Evolutionary conservation across 768 basidiomycete genomes (phyloP), one percentile per base, ranked within the genome.

Genomic region (Lactifluus echinatus): DNA sequence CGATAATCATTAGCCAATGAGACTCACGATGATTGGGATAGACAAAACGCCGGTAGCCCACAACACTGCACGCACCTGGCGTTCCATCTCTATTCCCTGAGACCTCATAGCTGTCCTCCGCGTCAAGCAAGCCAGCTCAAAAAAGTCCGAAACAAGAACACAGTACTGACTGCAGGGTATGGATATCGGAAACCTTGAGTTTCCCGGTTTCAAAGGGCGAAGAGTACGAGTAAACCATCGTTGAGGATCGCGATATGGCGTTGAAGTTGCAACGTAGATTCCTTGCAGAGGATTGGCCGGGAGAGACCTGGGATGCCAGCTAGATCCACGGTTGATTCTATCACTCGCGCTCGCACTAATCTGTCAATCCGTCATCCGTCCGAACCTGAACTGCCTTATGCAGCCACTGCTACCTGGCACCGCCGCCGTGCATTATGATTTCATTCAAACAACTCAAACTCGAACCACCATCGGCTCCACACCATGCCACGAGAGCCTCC

Each of bases 181-280:
- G 63, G 7, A 58, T 45, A 24, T 63, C 56, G n/a, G 63, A 63
- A 39, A 63, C 63, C 24, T 56, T 54, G 56, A 63, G 63, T 17
- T 53, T 62, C 21, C 50, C 60, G 1, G 55, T 26, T 10, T 57
- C 53, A 39, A 58, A 63, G 40, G 63, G 53, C 12, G 51, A 29
- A 15, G 55, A 31, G 39, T 53, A 61, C 8, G 55, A 31, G 28
- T 63, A 61, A 23, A 56, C 52, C 47, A 58, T 61, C n/a, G 36
- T 43, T 17, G 36, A 33, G 3, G 36, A 36, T 14, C 12, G 26
- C n/a, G 19, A 19, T 23, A 26, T 48, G 19, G 43, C 6, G 11
- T 5, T 15, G 7, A 24, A 33, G 34, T 7, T 46, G 42, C 40
- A 26, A 26, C 48, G 37, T 19, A 15, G 40, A 17, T 21, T 19